Base-by-base conservation (phyloP, 2,329 filamentous ascomycete species). In the Helotiales sp. region DNA sequence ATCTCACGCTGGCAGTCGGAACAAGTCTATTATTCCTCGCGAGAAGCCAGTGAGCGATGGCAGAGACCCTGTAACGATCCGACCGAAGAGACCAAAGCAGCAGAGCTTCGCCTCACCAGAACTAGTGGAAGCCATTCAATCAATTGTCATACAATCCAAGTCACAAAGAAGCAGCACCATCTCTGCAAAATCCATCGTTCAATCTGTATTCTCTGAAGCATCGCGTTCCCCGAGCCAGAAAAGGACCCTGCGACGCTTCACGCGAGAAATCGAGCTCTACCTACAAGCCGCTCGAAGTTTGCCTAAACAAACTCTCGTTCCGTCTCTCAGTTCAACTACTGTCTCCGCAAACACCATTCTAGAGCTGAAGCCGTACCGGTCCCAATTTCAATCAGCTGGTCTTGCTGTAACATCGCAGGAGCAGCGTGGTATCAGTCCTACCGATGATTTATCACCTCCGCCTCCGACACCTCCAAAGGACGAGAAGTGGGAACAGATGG, bases 331-430 rank as follows among this genome's bases (percentile, higher is more conserved):
- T 31, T 40, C 55, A 9, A 72, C 73, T 10, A 64, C 57, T 13
- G 49, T 83, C 76, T 40, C 70, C 78, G 46, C 60, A 4, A 75
- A 77, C 58, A 85, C 83, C 1, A 74, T 85, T 17, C 74, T 77
- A 25, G 80, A 79, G 29, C 70, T 85, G 2, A 66, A 83, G 25
- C 82, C 82, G 2, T 85, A 79, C 64, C 77, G 75, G 47, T 72
- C 76, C 3, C 76, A 85, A 59, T 84, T 86, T 60, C 73, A 72
- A 55, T 75, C 76, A 56, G 81, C 79, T 54, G 81, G 82, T 1
- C 73, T 86, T 50, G 81, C 82, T 1, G 78, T 85, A 1, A 85
- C 83, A 10, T 83, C 82, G 60, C 73, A 61, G 58, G 82, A 77
- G 63, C 77, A 76, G 68, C 56, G 50, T 19, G 40, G 56, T 25